phyloP scores from a whole-genome alignment of 768 basidiomycete species.

The Fomitopsis pulvina region DNA sequence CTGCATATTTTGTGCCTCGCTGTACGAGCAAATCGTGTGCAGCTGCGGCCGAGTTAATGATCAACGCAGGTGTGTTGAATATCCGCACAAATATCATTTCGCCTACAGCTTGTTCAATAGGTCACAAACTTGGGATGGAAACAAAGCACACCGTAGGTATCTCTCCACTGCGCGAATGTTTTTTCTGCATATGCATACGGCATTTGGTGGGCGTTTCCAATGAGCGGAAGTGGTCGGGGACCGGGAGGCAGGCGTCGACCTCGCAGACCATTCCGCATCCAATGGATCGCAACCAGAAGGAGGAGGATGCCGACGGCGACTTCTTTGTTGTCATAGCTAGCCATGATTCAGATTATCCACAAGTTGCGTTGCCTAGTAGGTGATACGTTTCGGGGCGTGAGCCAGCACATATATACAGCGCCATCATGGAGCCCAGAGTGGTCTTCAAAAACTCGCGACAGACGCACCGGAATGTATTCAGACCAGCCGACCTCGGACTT shows the following conservation, averaged over 20 bases:
- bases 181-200: conserved; percentile 7
- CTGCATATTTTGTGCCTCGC: conserved; percentile 23
- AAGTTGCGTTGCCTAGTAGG: no score
- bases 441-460: no score
- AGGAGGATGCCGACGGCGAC: no score
- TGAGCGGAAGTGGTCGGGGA: conserved; percentile 22
- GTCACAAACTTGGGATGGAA: background rate
- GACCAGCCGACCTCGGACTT: no score
- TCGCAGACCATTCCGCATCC: no score
- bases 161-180: background rate
- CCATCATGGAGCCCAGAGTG: no score
- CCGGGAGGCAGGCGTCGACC: conserved; percentile 27
- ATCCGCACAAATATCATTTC: conserved; percentile 1
- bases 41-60: background rate
- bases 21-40: conserved; percentile 16
- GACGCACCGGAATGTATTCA: no score
- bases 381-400: no score
- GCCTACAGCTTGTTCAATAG: background rate
- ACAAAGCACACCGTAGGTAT: background rate
- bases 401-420: no score
- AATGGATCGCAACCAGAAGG: no score
- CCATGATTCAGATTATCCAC: no score
- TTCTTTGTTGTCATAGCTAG: no score
- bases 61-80: background rate
- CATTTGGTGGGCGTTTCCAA: conserved; percentile 27